Evolutionary conservation across 108 stramenopile species (phyloP).

Genomic region (Cyclostephanos invisitatus): DNA sequence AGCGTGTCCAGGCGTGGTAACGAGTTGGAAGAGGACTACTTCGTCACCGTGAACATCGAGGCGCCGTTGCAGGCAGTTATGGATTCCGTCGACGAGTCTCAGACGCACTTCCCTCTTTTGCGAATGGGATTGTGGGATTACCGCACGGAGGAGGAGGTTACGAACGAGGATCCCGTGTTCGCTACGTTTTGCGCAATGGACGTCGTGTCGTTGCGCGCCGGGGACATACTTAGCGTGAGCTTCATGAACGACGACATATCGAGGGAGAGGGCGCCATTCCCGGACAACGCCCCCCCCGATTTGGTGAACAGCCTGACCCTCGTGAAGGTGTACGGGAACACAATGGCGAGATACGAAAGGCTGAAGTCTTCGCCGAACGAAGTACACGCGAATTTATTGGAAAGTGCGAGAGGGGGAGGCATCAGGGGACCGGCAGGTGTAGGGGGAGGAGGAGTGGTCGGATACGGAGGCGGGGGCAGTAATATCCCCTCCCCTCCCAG

Average conservation of each 20-base stretch:
- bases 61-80: constrained; percentile 47
- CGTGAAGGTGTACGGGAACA: constrained; percentile 40
- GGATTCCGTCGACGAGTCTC: constrained; percentile 47
- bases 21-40: constrained; percentile 46
- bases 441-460: neutral
- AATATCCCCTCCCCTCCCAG: neutral
- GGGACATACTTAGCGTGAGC: constrained; percentile 38
- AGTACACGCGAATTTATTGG: neutral
- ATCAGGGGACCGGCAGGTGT: neutral
- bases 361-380: constrained; percentile 33
- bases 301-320: constrained; percentile 44
- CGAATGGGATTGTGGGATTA: constrained; percentile 50
- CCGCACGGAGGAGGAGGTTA: constrained; percentile 44
- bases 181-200: constrained; percentile 50
- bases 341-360: constrained; percentile 44
- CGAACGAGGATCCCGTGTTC: constrained; percentile 48
- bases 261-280: constrained; percentile 35
- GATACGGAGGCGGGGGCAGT: constrained; percentile 2
- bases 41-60: constrained; percentile 48
- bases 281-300: constrained; percentile 44
- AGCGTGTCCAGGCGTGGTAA: constrained; percentile 7
- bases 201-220: constrained; percentile 39
- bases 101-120: constrained; percentile 44
- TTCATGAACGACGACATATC: constrained; percentile 51
- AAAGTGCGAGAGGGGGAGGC: constrained; percentile 13